Evolutionary conservation across 345 rosid species (phyloP).

Genomic region (Raphanus sativus): DNA sequence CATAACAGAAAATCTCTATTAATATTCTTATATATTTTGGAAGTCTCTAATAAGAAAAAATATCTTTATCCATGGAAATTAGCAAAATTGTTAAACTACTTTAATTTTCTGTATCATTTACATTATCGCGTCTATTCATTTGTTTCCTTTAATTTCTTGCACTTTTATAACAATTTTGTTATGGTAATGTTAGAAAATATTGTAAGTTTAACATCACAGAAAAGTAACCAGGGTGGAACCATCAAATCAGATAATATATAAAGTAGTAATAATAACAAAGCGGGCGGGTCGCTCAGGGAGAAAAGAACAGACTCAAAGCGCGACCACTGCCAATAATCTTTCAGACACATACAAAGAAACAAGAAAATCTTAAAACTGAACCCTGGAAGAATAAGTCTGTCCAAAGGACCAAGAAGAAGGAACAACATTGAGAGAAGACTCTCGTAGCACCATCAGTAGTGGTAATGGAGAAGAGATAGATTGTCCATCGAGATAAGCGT

Average conservation of each 20-base stretch:
- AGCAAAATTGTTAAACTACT: neutral
- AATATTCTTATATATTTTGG: no score
- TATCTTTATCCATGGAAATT: no score
- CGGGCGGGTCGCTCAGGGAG: slow-evolving; percentile 22
- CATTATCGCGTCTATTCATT: neutral
- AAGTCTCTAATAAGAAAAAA: neutral
- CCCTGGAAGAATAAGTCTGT: slow-evolving; percentile 23
- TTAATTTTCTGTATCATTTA: neutral
- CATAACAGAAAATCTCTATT: neutral
- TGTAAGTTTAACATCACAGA: neutral
- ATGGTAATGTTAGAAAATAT: no score
- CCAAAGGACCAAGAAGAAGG: slow-evolving; percentile 79
- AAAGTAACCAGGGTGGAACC: neutral
- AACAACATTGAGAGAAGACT: slow-evolving; percentile 47
- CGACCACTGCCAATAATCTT: slow-evolving; percentile 38
- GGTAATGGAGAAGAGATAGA: slow-evolving; percentile 69
- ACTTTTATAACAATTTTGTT: no score
- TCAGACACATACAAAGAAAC: neutral
- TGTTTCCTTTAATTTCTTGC: neutral
- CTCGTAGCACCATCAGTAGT: slow-evolving; percentile 64
- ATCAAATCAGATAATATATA: neutral
- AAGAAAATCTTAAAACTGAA: slow-evolving; percentile 45
- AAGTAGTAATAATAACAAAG: neutral
- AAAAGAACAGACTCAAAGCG: slow-evolving; percentile 39
- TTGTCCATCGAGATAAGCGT: slow-evolving; percentile 74